Conservation (phyloP, 2,329 filamentous ascomycete genomes). For the Cladophialophora exuberans region DNA sequence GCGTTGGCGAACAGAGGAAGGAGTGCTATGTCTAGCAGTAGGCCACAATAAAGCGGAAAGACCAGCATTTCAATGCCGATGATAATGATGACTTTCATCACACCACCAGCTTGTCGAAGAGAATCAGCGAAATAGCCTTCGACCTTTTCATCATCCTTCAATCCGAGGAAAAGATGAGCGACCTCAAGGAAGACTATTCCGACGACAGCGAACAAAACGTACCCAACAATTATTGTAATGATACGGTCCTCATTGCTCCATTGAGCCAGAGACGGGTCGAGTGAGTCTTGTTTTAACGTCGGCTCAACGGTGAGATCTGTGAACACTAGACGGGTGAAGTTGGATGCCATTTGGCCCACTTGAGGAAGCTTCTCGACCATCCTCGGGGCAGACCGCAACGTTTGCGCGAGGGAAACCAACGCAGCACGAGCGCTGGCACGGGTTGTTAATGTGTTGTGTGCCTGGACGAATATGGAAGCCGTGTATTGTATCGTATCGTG, state of each 20-base stretch:
- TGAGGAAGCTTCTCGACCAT: not conserved
- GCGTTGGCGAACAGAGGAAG: constrained; percentile 85
- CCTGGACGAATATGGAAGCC: constrained; percentile 32
- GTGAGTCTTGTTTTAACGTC: not conserved
- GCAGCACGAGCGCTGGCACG: not conserved
- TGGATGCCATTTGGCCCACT: not conserved
- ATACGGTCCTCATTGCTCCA: constrained; percentile 71
- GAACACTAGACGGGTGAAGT: not conserved
- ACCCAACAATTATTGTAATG: constrained; percentile 80
- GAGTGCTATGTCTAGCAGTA: constrained; percentile 84
- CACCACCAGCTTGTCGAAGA: constrained; percentile 89
- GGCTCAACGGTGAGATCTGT: constrained; percentile 13
- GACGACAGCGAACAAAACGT: constrained; percentile 72
- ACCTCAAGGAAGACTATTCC: constrained; percentile 80
- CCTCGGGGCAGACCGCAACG: constrained; percentile 3
- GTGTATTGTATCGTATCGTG: constrained; percentile 2
- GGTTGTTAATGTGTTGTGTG: constrained; percentile 35
- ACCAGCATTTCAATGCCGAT: constrained; percentile 99
- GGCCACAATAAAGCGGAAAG: constrained; percentile 92
- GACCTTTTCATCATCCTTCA: constrained; percentile 57
- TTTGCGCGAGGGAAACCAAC: not conserved
- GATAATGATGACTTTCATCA: constrained; percentile 96
- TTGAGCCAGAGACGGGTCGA: constrained; percentile 63
- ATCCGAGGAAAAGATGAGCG: constrained; percentile 68
- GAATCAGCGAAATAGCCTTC: constrained; percentile 81